Conservation (phyloP, 1,284 basidiomycete genomes). For the Sporisorium exsertum region DNA sequence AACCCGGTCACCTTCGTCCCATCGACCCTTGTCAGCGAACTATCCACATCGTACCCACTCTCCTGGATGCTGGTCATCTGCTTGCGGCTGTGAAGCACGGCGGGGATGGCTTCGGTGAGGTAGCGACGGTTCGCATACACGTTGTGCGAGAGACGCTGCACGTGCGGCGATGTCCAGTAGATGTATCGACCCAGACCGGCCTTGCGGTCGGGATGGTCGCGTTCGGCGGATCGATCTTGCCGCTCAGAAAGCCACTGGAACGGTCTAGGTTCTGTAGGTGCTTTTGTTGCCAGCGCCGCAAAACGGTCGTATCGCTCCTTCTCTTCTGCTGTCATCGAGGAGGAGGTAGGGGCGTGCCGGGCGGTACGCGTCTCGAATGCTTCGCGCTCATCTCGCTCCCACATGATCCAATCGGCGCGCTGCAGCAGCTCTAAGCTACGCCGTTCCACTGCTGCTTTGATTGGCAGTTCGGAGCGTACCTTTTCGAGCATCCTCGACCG, state of each 20-base stretch:
- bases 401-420: slow-evolving; percentile 29
- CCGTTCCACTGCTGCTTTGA: slow-evolving; percentile 23
- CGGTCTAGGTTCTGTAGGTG: slow-evolving; percentile 31
- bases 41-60: slow-evolving; percentile 25
- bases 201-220: slow-evolving; percentile 36
- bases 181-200: slow-evolving; percentile 38
- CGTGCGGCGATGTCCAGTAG: slow-evolving; percentile 41
- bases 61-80: slow-evolving; percentile 27
- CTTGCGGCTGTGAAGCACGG: slow-evolving; percentile 31
- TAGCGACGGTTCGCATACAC: slow-evolving; percentile 38
- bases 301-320: slow-evolving; percentile 11
- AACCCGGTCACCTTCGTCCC: slow-evolving; percentile 21
- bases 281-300: background rate
- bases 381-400: slow-evolving; percentile 41
- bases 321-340: slow-evolving; percentile 11
- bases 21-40: slow-evolving; percentile 15
- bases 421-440: slow-evolving; percentile 32
- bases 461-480: slow-evolving; percentile 23
- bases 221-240: slow-evolving; percentile 21
- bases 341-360: background rate
- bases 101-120: slow-evolving; percentile 32
- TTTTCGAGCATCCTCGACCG: slow-evolving; percentile 26
- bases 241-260: slow-evolving; percentile 17
- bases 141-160: slow-evolving; percentile 43
- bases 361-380: slow-evolving; percentile 18